These are phyloP conservation scores for Fusarium sp. DNA, from an alignment of 2,329 filamentous ascomycete genomes.

Conservation along the genomic window DNA sequence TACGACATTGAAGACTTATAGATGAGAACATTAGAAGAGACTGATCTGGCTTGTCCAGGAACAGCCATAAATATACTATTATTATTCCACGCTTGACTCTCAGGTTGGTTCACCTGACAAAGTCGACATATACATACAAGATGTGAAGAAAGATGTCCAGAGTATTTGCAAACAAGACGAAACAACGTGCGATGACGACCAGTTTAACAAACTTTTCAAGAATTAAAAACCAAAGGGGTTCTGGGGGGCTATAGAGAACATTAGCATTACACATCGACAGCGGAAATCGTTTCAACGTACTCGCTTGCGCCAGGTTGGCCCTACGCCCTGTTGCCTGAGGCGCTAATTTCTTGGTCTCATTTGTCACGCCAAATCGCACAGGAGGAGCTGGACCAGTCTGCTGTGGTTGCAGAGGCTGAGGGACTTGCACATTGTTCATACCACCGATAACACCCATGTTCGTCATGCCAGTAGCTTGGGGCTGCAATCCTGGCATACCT, in stretches of 20 bases:
- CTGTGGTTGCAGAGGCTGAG: constrained; percentile 58
- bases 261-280: constrained; percentile 23
- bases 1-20: constrained; percentile 15
- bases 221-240: constrained; percentile 63
- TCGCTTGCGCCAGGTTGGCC: constrained; percentile 93
- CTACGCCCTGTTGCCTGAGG: constrained; percentile 88
- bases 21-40: constrained; percentile 33
- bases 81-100: constrained; percentile 32
- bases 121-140: constrained; percentile 37
- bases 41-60: constrained; percentile 12
- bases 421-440: constrained; percentile 54
- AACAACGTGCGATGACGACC: constrained; percentile 3
- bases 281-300: constrained; percentile 69
- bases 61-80: constrained; percentile 37
- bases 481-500: constrained; percentile 58
- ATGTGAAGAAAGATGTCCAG: constrained; percentile 39
- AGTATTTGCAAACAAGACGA: constrained; percentile 25
- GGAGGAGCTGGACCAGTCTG: constrained; percentile 77
- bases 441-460: constrained; percentile 53
- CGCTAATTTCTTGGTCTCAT: constrained; percentile 77
- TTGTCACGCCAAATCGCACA: constrained; percentile 84
- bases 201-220: neutral
- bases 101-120: constrained; percentile 32
- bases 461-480: constrained; percentile 54
- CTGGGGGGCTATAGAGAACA: constrained; percentile 54